These are phyloP conservation scores for Microthyrium microscopicum DNA, from an alignment of 2,329 filamentous ascomycete species.

Conservation along the genomic window DNA sequence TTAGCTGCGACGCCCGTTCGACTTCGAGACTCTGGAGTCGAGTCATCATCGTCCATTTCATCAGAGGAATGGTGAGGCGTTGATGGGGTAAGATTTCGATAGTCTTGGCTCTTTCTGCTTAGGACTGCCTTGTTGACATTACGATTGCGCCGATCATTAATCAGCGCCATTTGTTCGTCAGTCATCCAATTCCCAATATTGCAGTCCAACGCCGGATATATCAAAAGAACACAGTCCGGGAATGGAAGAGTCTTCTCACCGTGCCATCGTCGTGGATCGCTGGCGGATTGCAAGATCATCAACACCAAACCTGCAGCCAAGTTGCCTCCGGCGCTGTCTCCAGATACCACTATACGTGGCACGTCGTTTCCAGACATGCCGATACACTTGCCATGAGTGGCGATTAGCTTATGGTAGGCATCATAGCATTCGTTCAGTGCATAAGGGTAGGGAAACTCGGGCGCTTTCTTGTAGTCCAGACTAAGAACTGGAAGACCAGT, in stretches of 20 bases:
- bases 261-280: constrained; percentile 37
- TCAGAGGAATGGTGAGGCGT: constrained; percentile 72
- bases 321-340: constrained; percentile 72
- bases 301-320: constrained; percentile 65
- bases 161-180: constrained; percentile 90
- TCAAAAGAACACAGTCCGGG: constrained; percentile 66
- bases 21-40: not conserved
- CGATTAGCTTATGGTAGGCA: constrained; percentile 59
- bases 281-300: constrained; percentile 70
- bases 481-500: constrained; percentile 80
- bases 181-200: constrained; percentile 99
- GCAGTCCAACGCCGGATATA: constrained; percentile 88
- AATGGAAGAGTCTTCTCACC: constrained; percentile 46
- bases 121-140: constrained; percentile 66
- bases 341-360: constrained; percentile 56
- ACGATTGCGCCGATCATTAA: constrained; percentile 64
- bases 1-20: not conserved
- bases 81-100: constrained; percentile 60
- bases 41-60: constrained; percentile 23
- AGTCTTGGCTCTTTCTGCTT: constrained; percentile 74
- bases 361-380: constrained; percentile 50
- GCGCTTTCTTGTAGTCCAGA: constrained; percentile 78
- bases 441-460: constrained; percentile 71
- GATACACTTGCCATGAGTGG: constrained; percentile 56
- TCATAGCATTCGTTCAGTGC: constrained; percentile 79